Conservation (phyloP, 2,329 filamentous ascomycete species). For the Chaetomiaceae sp. region DNA sequence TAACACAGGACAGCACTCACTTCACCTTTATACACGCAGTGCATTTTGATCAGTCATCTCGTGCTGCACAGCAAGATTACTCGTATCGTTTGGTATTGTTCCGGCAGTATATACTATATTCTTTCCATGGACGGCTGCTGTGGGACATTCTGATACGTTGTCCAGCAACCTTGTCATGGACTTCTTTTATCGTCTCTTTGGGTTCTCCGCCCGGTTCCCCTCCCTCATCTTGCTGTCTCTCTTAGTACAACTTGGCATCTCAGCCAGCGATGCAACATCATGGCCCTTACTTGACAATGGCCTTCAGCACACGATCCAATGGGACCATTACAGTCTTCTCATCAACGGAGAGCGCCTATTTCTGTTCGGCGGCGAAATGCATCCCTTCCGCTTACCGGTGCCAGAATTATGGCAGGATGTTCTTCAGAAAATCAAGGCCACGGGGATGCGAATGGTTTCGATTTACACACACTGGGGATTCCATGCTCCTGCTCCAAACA, state of each 20-base stretch:
- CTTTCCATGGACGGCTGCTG: too few relatives aligned
- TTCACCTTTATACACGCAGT: too few relatives aligned
- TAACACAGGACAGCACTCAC: too few relatives aligned
- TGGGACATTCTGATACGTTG: too few relatives aligned
- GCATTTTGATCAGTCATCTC: too few relatives aligned
- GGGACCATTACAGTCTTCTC: conserved; percentile 5
- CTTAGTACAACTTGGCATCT: not conserved
- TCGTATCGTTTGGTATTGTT: too few relatives aligned
- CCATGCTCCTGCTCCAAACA: conserved; percentile 1
- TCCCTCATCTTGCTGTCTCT: not conserved
- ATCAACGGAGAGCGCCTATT: conserved; percentile 6
- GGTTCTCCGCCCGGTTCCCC: not conserved
- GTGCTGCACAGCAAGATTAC: too few relatives aligned
- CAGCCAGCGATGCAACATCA: not conserved
- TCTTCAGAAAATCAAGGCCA: conserved; percentile 6
- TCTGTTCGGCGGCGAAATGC: conserved; percentile 11
- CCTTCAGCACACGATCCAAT: not conserved
- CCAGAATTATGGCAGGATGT: conserved; percentile 5
- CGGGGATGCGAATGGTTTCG: conserved; percentile 2
- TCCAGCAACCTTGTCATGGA: too few relatives aligned
- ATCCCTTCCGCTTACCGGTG: conserved; percentile 5
- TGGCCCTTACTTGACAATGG: conserved; percentile 4
- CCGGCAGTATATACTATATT: too few relatives aligned
- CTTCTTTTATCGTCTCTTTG: too few relatives aligned
- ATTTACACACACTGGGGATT: conserved; percentile 13